Base-by-base conservation (phyloP, 2,329 filamentous ascomycete genomes). In the Clonostachys chloroleuca region DNA sequence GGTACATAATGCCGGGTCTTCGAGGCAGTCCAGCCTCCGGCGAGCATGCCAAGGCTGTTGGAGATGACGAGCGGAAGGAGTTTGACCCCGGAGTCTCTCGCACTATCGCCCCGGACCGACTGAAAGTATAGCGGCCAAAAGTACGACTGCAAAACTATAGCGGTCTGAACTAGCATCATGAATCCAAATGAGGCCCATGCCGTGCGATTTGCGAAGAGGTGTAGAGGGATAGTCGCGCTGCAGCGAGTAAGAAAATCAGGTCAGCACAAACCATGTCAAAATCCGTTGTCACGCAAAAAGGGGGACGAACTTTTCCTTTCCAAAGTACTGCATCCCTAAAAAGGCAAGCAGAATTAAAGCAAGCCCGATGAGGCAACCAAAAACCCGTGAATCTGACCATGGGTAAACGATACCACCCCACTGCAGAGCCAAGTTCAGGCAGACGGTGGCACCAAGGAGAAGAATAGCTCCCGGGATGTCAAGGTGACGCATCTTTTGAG, bases 81-180 rank as follows among this genome's bases (percentile, higher is more conserved):
- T n/a, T 60, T 58, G n/a, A 73, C 60, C 6, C 67, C 69, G 6
- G 58, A 60, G 2, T 58, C 52, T 14, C 63, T 61, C 3, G 68
- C 60, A 1, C 54, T 56, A 5, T 56, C 61, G 12, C 59, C 62
- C 40, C 60, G 59, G 46, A 74, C 56, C 53, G 50, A 51, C 49
- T 62, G 60, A 47, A 61, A 62, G 51, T 68, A 73, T 47, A 73
- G 63, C 1, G 70, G 69, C 2, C 72, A 56, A 47, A 67, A 67
- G 55, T 68, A 70, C 14, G 34, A 24, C 24, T 24, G 24, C 7
- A 24, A 24, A 24, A 24, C 24, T 8, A 24, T 24, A 9, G 24
- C 24, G 7, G 24, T 24, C 7, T 24, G 24, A 24, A 24, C 24
- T 8, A 24, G 3, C 24, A 9, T 8, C 24, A 24, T 24, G 7